phyloP scores from a whole-genome alignment of 2,329 filamentous ascomycete genomes.

The Peltaster fructicola region DNA sequence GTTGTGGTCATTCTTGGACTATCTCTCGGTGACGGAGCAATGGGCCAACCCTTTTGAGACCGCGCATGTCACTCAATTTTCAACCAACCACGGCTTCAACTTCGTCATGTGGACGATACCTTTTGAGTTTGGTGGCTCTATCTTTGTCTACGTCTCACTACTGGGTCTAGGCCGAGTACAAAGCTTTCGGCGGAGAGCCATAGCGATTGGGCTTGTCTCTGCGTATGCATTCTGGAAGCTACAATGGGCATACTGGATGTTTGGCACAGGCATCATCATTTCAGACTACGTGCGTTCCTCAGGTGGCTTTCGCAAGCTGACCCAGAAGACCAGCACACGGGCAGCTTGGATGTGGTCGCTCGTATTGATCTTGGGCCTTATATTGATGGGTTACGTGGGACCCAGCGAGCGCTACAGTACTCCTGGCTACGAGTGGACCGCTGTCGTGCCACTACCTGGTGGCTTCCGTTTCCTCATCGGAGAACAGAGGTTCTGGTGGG shows the following conservation, averaged over 20 bases:
- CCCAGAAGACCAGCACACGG: background rate
- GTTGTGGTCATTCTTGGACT: too few relatives aligned
- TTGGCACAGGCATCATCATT: slow-evolving; percentile 3
- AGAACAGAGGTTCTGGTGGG: slow-evolving; percentile 4
- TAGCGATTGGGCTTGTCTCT: slow-evolving; percentile 1
- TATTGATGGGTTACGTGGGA: slow-evolving; percentile 1
- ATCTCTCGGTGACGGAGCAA: too few relatives aligned
- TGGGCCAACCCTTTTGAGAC: too few relatives aligned
- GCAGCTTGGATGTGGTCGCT: slow-evolving; percentile 1
- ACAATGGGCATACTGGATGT: slow-evolving; percentile 4
- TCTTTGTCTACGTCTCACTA: slow-evolving; percentile 7
- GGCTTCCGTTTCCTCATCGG: slow-evolving; percentile 1
- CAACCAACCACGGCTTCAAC: slow-evolving; percentile 3
- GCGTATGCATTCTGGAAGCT: background rate
- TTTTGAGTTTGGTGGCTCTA: slow-evolving; percentile 8
- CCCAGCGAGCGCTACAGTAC: background rate
- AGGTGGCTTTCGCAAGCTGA: slow-evolving; percentile 3
- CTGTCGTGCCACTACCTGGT: slow-evolving; percentile 1
- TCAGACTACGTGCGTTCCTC: slow-evolving; percentile 3
- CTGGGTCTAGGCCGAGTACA: slow-evolving; percentile 2
- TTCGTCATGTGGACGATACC: slow-evolving; percentile 5
- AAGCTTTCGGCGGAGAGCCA: slow-evolving; percentile 1
- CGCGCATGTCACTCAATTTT: too few relatives aligned
- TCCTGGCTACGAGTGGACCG: slow-evolving; percentile 3
- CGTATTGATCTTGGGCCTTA: slow-evolving; percentile 1